Base-by-base conservation (phyloP, 768 basidiomycete species). In the Leccinum pellstonianum region DNA sequence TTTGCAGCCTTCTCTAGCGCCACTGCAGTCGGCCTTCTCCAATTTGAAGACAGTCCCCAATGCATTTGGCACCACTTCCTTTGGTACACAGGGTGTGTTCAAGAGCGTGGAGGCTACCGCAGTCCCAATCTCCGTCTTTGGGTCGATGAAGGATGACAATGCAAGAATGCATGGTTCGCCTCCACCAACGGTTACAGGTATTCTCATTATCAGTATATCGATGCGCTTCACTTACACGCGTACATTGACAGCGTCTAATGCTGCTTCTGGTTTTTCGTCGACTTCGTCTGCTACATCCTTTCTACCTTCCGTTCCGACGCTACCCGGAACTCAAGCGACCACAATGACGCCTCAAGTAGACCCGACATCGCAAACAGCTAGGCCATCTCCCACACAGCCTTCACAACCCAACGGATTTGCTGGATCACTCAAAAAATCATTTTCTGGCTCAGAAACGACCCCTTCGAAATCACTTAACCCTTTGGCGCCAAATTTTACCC, bases 11-110 rank as follows among this genome's bases (percentile, higher is more conserved):
- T 50, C 63, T 2, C 49, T 66, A 3, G 50, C 55, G 4, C 49
- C 66, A 1, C 14, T 52, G 4, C 55, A 59, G 49, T 75, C 75
- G 3, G 79, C 66, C 10, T 79, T 80, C 59, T 71, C 77, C 43
- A 69, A 68, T 54, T 56, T 79, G 7, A 64, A 69, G 11, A 64
- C 76, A 1, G 62, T 66, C 4, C 70, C 73, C 2, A 80, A 75
- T 37, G 69, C 65, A 5, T 80, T 79, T 57, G 73, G 73, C 1
- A 69, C 55, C 8, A 8, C 59, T 23, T 64, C 72, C 51, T 72
- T 72, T 33, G 55, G 59, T 19, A 47, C 53, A 17, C 60, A 60
- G 6, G 59, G 55, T 29, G 37, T 31, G 9, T 60, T 62, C 49
- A 31, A 57, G 50, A 60, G 46, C 19, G 27, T 21, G n/a, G 55